phyloP scores from a whole-genome alignment of 768 basidiomycete species.

The Pulveroboletus sp. region DNA sequence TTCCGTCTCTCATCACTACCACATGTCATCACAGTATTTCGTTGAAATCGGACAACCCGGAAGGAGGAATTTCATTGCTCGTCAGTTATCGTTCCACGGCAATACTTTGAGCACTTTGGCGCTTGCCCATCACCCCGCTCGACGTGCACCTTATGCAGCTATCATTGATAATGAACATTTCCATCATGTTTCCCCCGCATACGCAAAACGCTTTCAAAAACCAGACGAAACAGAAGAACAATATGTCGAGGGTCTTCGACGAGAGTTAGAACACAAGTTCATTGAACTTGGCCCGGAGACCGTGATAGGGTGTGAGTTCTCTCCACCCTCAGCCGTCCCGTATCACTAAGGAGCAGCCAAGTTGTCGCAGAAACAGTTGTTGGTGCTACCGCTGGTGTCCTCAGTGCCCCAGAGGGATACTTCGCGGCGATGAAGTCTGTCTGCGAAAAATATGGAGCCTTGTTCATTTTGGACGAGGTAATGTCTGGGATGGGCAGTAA shows the following conservation, averaged over 20 bases:
- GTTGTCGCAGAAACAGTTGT: conserved; percentile 86
- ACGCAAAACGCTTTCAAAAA: conserved; percentile 72
- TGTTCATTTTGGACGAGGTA: conserved; percentile 88
- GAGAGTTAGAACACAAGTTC: conserved; percentile 86
- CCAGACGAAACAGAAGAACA: conserved; percentile 69
- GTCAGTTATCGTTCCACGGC: conserved; percentile 79
- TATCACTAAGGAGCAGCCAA: conserved; percentile 24
- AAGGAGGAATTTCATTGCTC: conserved; percentile 75
- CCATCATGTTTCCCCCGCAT: conserved; percentile 87
- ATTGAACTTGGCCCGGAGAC: conserved; percentile 76
- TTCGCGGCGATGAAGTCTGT: conserved; percentile 82
- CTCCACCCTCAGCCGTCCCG: not conserved
- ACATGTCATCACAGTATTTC: conserved; percentile 49
- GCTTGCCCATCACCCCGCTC: conserved; percentile 59
- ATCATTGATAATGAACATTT: conserved; percentile 64
- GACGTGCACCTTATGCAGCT: conserved; percentile 64
- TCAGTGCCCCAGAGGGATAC: conserved; percentile 78
- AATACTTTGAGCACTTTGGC: conserved; percentile 73
- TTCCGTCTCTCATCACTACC: not conserved
- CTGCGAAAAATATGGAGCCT: conserved; percentile 63
- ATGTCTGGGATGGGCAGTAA: conserved; percentile 90
- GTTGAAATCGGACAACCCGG: conserved; percentile 64
- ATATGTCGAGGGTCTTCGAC: conserved; percentile 71
- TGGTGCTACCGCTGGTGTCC: conserved; percentile 76
- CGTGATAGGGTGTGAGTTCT: conserved; percentile 69